These are phyloP conservation scores for Setaria italica DNA, from an alignment of 202 grass and related monocot genomes.

Conservation along the genomic window DNA sequence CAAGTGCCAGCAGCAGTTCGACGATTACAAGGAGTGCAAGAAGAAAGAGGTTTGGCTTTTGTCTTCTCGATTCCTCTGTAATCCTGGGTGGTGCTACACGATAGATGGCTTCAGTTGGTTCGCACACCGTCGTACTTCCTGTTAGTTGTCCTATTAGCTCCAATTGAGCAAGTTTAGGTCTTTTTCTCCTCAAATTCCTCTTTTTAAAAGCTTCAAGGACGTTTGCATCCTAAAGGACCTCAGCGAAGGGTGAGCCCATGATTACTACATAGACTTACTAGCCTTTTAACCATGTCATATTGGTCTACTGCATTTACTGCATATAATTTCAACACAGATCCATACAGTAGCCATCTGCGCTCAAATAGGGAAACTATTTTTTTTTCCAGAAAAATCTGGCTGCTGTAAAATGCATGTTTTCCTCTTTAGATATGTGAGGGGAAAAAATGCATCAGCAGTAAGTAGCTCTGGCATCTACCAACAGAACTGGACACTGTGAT, in stretches of 20 bases:
- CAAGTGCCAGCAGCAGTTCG: slow-evolving; percentile 89
- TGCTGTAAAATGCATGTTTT: neutral
- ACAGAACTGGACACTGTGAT: neutral
- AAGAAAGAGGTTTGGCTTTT: slow-evolving; percentile 82
- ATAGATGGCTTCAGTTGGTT: neutral
- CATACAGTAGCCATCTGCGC: neutral
- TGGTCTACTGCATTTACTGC: neutral
- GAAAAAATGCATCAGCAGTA: neutral
- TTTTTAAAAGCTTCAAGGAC: neutral
- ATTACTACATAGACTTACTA: neutral
- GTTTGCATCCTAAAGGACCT: neutral
- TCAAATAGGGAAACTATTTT: neutral
- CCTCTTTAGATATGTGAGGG: no score
- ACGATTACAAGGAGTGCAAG: slow-evolving; percentile 96
- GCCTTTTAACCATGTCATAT: neutral
- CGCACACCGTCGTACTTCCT: neutral
- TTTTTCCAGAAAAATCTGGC: neutral
- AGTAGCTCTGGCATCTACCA: neutral
- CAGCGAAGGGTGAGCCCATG: neutral
- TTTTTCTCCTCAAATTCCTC: neutral
- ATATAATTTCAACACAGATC: neutral
- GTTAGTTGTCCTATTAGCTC: neutral
- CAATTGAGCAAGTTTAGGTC: neutral
- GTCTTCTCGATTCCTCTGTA: neutral
- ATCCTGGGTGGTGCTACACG: neutral